phyloP scores from a whole-genome alignment of 805 yeast species.

The Lipomyces starkeyi region DNA sequence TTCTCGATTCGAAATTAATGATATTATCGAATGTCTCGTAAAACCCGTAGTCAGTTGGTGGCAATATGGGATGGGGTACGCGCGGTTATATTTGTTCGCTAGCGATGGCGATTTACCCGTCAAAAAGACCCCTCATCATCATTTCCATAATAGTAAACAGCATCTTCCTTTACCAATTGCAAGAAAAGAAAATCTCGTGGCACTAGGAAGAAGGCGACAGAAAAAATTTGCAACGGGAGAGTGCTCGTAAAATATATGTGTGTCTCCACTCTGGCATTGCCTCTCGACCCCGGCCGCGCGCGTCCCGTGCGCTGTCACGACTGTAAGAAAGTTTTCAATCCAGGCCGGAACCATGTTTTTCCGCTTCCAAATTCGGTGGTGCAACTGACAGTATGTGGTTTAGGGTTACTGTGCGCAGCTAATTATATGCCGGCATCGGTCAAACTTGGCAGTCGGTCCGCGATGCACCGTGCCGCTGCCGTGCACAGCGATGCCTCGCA shows the following conservation, averaged over 20 bases:
- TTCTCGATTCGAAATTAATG: too few species aligned
- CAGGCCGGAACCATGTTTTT: background rate
- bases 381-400: background rate
- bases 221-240: too few species aligned
- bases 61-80: too few species aligned
- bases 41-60: too few species aligned
- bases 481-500: too few species aligned
- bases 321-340: background rate
- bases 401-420: background rate
- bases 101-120: background rate
- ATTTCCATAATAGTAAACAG: background rate
- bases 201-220: background rate
- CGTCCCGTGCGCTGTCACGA: background rate
- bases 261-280: too few species aligned
- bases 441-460: conserved; percentile 1
- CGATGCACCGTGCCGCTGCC: too few species aligned
- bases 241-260: too few species aligned
- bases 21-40: too few species aligned
- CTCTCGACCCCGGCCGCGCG: too few species aligned
- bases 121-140: background rate
- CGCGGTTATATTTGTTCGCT: too few species aligned
- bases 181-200: background rate
- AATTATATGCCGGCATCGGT: background rate
- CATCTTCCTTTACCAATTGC: background rate
- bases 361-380: background rate